Base-by-base conservation (phyloP, 2,329 filamentous ascomycete genomes). In the Immersiporthe knoxdaviesiana region DNA sequence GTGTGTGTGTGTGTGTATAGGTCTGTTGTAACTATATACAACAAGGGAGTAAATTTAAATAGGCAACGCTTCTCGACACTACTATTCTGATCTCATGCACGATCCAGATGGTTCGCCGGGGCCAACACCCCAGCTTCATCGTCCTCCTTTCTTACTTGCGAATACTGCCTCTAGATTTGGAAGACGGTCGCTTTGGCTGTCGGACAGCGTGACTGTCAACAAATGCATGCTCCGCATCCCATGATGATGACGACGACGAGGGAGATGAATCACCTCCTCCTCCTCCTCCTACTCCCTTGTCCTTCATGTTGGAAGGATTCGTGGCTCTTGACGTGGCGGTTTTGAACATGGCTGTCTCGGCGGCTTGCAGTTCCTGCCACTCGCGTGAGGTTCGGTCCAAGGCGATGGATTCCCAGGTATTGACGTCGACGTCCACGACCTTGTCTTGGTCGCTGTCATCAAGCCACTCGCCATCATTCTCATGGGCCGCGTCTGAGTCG, bases 341-440 rank as follows among this genome's bases (percentile, higher is more conserved):
- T 6, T 44, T 62, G 32, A 65, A 44, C 18, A 65, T n/a, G 16
- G 63, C 63, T 11, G 52, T 21, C 52, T 65, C 63, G 8, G 63
- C 63, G 21, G 11, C 52, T 44, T 59, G 63, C 6, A 65, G 35
- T 37, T 58, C 37, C 35, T 41, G n/a, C 52, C 52, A 58, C 37
- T 58, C 35, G 11, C 37, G n/a, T 10, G 37, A 44, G 12, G 30
- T 35, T 16, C 54, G n/a, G 27, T 41, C 60, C 14, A 67, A 44
- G 12, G 39, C 2, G n/a, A 24, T 65, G 8, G 67, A 59, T 35
- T 50, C 37, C 69, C 69, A 71, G 54, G 65, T 30, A 4, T 67
- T 50, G 37, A 52, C 32, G 27, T 60, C 35, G 35, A 35, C 8
- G 35, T 35, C 35, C 35, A 4, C n/a, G n/a, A n/a, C 60, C 16